These are phyloP conservation scores for Lasiodiplodia gonubiensis DNA, from an alignment of 2,329 filamentous ascomycete genomes.

Conservation along the genomic window DNA sequence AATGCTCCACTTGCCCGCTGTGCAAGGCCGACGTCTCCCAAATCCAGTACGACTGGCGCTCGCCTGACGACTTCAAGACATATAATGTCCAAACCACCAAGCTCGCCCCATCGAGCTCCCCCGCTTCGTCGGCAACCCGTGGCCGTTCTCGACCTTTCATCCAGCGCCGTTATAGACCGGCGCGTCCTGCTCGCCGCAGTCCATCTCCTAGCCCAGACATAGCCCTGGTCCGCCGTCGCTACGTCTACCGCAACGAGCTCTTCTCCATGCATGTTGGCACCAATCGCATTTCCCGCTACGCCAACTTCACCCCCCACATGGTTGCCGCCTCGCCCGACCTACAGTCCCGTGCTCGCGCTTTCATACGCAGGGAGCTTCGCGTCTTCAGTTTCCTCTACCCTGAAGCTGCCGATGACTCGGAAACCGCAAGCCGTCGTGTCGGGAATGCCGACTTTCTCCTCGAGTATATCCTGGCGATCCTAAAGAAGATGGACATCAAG, in stretches of 20 bases:
- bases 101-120: constrained; percentile 20
- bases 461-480: constrained; percentile 82
- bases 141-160: constrained; percentile 28
- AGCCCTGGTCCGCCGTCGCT: constrained; percentile 66
- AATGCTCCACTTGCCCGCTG: constrained; percentile 75
- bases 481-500: constrained; percentile 83
- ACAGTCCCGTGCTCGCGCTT: constrained; percentile 76
- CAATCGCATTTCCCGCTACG: constrained; percentile 77
- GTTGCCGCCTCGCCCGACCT: constrained; percentile 71
- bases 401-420: constrained; percentile 32
- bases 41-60: constrained; percentile 69
- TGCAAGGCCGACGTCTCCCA: constrained; percentile 66
- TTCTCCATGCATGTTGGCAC: constrained; percentile 84
- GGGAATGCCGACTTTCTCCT: constrained; percentile 83
- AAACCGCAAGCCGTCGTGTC: constrained; percentile 53
- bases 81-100: constrained; percentile 57
- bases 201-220: constrained; percentile 38
- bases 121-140: neutral
- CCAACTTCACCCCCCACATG: constrained; percentile 70
- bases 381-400: constrained; percentile 74
- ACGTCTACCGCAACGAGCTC: constrained; percentile 73
- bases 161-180: neutral
- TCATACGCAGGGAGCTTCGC: constrained; percentile 81
- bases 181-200: constrained; percentile 16
- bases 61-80: constrained; percentile 61